Evolutionary conservation across 306 rosid species (phyloP).

Genomic region (Vicia sativa): DNA sequence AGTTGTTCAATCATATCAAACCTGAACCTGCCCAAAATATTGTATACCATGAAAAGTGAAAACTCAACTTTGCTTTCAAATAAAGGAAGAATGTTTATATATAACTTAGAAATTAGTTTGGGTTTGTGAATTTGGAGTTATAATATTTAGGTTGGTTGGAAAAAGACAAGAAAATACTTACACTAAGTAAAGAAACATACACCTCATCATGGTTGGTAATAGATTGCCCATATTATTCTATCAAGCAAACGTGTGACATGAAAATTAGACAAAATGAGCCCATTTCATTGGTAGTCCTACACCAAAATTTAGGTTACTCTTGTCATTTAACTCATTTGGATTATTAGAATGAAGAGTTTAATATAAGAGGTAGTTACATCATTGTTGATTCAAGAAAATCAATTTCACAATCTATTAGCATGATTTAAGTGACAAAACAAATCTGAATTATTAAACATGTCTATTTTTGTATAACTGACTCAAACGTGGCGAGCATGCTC

Average conservation of each 20-base stretch:
- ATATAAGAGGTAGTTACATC: too few species aligned
- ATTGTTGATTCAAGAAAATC: too few species aligned
- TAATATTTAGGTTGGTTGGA: slow-evolving; percentile 1
- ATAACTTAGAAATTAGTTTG: slow-evolving; percentile 28
- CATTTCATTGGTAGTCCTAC: background rate
- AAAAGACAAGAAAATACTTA: background rate
- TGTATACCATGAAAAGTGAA: slow-evolving; percentile 29
- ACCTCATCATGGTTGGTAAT: slow-evolving; percentile 11
- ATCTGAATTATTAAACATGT: too few species aligned
- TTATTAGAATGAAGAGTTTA: background rate
- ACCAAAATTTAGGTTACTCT: background rate
- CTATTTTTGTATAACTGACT: too few species aligned
- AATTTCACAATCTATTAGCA: too few species aligned
- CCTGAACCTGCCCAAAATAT: slow-evolving; percentile 4
- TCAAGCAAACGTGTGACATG: slow-evolving; percentile 21
- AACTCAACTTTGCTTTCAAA: slow-evolving; percentile 37
- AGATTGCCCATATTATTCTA: background rate
- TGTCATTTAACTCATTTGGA: background rate
- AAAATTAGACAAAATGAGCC: slow-evolving; percentile 2
- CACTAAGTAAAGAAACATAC: background rate
- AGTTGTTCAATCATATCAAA: slow-evolving; percentile 22
- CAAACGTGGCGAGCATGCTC: too few species aligned
- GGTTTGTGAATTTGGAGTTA: slow-evolving; percentile 33
- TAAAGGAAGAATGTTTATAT: slow-evolving; percentile 39
- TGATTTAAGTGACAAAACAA: too few species aligned